Percentiles rank a stretch among this genome's conserved stretches.
Evolutionary conservation across 768 basidiomycete genomes (phyloP).

Genomic region (Pisolithus orientalis): DNA sequence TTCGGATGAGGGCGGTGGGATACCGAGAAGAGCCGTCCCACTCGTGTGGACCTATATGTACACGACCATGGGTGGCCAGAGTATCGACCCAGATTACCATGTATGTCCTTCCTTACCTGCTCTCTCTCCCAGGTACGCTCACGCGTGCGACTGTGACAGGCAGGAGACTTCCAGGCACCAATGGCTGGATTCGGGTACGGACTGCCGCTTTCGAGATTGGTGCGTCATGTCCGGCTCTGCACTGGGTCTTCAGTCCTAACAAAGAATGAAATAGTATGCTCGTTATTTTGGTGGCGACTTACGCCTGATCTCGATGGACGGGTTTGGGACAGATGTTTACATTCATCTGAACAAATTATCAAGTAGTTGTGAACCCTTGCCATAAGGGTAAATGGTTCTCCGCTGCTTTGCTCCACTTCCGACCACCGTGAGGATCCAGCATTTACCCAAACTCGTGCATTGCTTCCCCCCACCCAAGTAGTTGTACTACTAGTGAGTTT

Average conservation of each 20-base stretch:
- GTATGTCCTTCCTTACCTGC: constrained; percentile 3
- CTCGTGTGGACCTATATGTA: constrained; percentile 99
- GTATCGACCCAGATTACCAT: constrained; percentile 68
- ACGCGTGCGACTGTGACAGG: constrained; percentile 25
- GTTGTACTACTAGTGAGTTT: no score
- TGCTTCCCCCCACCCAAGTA: no score
- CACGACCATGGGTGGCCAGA: constrained; percentile 72
- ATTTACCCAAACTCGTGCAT: no score
- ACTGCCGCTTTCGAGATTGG: constrained; percentile 84
- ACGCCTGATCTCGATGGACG: constrained; percentile 95
- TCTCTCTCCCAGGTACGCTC: background rate
- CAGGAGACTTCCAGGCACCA: constrained; percentile 90
- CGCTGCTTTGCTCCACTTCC: no score
- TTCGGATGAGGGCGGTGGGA: constrained; percentile 94
- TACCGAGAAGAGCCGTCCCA: constrained; percentile 78
- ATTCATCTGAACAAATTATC: constrained; percentile 85
- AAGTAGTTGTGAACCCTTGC: constrained; percentile 75
- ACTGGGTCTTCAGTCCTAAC: no score
- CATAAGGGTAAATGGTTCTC: constrained; percentile 23
- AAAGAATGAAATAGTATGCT: constrained; percentile 57
- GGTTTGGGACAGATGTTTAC: constrained; percentile 93
- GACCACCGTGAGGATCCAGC: no score
- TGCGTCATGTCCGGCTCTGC: constrained; percentile 31
- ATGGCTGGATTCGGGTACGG: constrained; percentile 99
- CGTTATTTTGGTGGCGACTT: constrained; percentile 94